These are phyloP conservation scores for Penicillium daleae DNA, from an alignment of 495 filamentous ascomycete genomes.

Conservation along the genomic window DNA sequence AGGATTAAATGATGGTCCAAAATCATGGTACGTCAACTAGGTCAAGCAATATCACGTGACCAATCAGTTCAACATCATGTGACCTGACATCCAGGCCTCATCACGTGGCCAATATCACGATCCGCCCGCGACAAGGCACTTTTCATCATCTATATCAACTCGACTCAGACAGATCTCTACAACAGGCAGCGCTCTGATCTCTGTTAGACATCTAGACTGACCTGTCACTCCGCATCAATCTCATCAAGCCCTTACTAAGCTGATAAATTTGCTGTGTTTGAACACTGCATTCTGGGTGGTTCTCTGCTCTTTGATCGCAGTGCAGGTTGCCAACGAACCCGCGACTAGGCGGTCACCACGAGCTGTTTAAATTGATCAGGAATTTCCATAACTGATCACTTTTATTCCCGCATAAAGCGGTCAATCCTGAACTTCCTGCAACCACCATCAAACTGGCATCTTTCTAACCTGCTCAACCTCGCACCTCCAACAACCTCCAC, in stretches of 20 bases:
- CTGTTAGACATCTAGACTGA: neutral
- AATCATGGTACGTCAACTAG: neutral
- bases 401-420: neutral
- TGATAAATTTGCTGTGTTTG: neutral
- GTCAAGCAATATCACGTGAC: conserved; percentile 8
- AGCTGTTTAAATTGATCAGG: neutral
- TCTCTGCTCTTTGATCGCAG: neutral
- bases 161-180: neutral
- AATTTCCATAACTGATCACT: too few species aligned
- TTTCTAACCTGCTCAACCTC: neutral
- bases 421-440: neutral
- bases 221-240: too few species aligned
- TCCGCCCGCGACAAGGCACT: conserved; percentile 9
- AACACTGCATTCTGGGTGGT: neutral
- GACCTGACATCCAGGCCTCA: neutral
- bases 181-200: neutral
- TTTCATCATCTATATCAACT: conserved; percentile 9
- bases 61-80: neutral
- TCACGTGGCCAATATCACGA: conserved; percentile 15
- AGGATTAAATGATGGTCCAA: neutral
- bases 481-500: too few species aligned
- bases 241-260: neutral
- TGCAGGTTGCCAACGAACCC: neutral
- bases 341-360: neutral
- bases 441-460: neutral